These are phyloP conservation scores for Sporopachydermia cereana DNA, from an alignment of 1,139 yeast species.

Conservation along the genomic window DNA sequence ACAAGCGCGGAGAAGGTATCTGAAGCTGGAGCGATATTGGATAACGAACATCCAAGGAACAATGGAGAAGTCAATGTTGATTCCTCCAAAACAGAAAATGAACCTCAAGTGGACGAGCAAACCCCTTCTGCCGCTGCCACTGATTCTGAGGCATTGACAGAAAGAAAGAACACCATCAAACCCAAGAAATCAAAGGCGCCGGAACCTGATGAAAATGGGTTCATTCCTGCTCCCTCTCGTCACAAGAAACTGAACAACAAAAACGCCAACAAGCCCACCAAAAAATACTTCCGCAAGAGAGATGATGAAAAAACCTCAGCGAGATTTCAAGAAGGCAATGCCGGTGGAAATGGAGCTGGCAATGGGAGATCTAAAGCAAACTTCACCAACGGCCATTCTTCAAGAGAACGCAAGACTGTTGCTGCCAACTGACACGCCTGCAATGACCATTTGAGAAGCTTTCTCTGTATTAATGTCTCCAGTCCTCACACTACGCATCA, in stretches of 20 bases:
- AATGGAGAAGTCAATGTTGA: slow-evolving; percentile 8
- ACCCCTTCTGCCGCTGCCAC: slow-evolving; percentile 16
- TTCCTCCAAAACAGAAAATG: slow-evolving; percentile 14
- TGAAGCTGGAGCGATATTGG: slow-evolving; percentile 12
- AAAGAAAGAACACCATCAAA: slow-evolving; percentile 6
- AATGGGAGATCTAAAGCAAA: too few relatives aligned
- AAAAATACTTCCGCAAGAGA: not conserved
- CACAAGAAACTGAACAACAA: not conserved
- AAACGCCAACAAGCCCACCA: not conserved
- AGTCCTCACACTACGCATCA: too few relatives aligned
- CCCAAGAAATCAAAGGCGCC: not conserved
- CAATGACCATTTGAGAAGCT: too few relatives aligned
- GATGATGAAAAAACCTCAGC: slow-evolving; percentile 1
- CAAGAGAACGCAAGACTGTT: not conserved
- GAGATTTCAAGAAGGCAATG: too few relatives aligned
- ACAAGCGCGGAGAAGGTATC: slow-evolving; percentile 12
- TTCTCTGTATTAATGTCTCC: too few relatives aligned
- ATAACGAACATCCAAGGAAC: slow-evolving; percentile 13
- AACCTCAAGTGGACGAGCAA: slow-evolving; percentile 10
- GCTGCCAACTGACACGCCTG: not conserved
- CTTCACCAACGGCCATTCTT: not conserved
- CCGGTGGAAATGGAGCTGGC: not conserved
- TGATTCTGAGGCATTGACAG: slow-evolving; percentile 9
- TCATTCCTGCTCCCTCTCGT: slow-evolving; percentile 3
- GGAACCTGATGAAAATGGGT: slow-evolving; percentile 5